These are phyloP conservation scores for Otatea glauca DNA, from an alignment of 176 grass and related monocot species.

Conservation along the genomic window DNA sequence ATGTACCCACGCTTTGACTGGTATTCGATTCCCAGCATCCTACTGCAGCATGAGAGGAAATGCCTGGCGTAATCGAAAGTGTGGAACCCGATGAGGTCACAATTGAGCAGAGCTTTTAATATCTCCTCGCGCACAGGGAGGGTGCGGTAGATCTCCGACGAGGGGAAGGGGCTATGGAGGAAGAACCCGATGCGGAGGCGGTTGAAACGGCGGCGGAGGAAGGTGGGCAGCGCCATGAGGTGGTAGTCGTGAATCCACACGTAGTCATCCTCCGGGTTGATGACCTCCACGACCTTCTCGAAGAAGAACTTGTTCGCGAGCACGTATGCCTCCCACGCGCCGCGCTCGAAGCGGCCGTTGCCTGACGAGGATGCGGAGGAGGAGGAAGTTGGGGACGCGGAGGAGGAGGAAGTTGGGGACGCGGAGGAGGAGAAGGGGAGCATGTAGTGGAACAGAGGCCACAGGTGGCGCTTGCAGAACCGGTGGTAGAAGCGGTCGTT, in stretches of 20 bases:
- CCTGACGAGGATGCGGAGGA: constrained; percentile 29
- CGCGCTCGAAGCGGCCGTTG: constrained; percentile 77
- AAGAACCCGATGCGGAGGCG: constrained; percentile 98
- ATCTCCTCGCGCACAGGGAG: constrained; percentile 98
- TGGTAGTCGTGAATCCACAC: constrained; percentile 99
- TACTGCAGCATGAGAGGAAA: constrained; percentile 96
- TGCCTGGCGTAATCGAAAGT: constrained; percentile 98
- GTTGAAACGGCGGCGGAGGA: constrained; percentile 92
- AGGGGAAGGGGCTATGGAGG: constrained; percentile 96
- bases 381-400: neutral
- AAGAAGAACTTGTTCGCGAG: constrained; percentile 94
- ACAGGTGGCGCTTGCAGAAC: constrained; percentile 90
- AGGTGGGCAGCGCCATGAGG: constrained; percentile 96
- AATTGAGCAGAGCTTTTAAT: constrained; percentile 88
- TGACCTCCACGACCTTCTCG: constrained; percentile 86
- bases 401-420: constrained; percentile 30
- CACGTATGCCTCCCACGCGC: constrained; percentile 86
- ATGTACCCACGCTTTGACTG: constrained; percentile 97
- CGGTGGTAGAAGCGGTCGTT: constrained; percentile 81
- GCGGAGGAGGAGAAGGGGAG: constrained; percentile 68
- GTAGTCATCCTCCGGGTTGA: constrained; percentile 97
- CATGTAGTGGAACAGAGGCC: constrained; percentile 99
- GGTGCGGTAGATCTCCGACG: constrained; percentile 94
- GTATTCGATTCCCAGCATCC: constrained; percentile 97
- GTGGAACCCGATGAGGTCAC: constrained; percentile 97